A percentile compares a stretch with the other conserved stretches of the same genome.
phyloP scores from a whole-genome alignment of 2,329 filamentous ascomycete species.

The Drechslerella coelobrocha region DNA sequence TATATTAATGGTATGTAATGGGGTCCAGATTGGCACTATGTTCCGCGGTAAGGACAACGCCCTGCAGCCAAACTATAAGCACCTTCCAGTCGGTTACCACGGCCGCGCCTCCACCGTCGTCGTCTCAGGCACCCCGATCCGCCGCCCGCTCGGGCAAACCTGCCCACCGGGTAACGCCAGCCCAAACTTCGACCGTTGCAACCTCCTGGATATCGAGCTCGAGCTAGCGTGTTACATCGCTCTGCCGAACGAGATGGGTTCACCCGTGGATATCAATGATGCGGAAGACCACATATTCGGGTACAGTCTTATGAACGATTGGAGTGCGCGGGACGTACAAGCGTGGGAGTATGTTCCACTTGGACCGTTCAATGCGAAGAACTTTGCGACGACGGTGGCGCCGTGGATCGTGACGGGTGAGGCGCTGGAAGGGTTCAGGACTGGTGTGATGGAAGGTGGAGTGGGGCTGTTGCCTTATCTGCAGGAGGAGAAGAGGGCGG shows the following conservation, averaged over 20 bases:
- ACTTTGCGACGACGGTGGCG: constrained; percentile 78
- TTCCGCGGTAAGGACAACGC: constrained; percentile 76
- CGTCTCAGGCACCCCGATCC: constrained; percentile 74
- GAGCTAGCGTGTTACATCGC: constrained; percentile 79
- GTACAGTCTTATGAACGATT: constrained; percentile 83
- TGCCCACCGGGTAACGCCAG: constrained; percentile 68
- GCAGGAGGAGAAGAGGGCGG: constrained; percentile 64
- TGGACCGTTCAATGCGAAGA: constrained; percentile 83
- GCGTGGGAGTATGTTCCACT: constrained; percentile 83
- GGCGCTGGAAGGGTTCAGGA: constrained; percentile 73
- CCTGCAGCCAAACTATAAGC: constrained; percentile 80
- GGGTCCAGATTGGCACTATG: constrained; percentile 66
- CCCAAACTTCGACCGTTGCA: constrained; percentile 69
- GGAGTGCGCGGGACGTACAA: constrained; percentile 79
- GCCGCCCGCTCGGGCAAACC: constrained; percentile 78
- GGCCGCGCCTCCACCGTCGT: constrained; percentile 78
- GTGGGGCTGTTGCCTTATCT: constrained; percentile 68
- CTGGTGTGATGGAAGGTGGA: constrained; percentile 62
- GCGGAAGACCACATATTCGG: constrained; percentile 79
- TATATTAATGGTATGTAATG: not conserved
- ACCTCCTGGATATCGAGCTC: constrained; percentile 77
- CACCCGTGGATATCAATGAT: constrained; percentile 68
- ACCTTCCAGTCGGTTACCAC: constrained; percentile 82
- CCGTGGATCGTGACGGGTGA: constrained; percentile 80
- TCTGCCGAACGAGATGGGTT: constrained; percentile 69